A percentile compares a stretch with the other conserved stretches of the same genome.
Evolutionary conservation across 1,284 basidiomycete genomes (phyloP).

Genomic region (Marasmius sp.): DNA sequence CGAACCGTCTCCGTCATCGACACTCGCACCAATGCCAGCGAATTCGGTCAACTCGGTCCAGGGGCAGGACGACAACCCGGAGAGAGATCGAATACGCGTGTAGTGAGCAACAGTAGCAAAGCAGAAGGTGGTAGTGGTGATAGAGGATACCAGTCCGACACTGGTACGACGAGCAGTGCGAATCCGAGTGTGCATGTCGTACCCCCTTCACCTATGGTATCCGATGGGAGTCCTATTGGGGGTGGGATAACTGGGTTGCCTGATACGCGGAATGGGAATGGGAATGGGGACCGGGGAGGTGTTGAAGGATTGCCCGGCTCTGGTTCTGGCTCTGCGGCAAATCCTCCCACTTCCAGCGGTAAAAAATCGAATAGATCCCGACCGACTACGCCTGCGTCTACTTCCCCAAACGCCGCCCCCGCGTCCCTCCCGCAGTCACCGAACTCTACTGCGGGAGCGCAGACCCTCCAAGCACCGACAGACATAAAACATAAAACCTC

Average conservation of each 20-base stretch:
- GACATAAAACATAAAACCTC: background rate
- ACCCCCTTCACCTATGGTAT: background rate
- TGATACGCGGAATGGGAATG: background rate
- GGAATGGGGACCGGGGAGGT: background rate
- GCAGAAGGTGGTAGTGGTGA: background rate
- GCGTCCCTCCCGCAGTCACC: background rate
- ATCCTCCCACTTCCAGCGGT: background rate
- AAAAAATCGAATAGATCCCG: background rate
- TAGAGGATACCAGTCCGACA: background rate
- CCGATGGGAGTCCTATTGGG: background rate
- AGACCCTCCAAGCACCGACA: background rate
- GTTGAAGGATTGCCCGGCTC: background rate
- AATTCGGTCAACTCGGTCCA: background rate
- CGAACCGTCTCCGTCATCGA: background rate
- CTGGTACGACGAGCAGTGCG: no score
- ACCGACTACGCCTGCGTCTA: background rate
- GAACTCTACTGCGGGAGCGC: background rate
- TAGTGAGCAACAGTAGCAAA: background rate
- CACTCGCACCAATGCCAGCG: background rate
- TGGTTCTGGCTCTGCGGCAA: background rate
- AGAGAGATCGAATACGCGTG: background rate
- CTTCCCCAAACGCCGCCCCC: background rate
- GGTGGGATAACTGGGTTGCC: background rate
- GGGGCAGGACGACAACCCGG: background rate
- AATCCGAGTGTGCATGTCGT: background rate